These are phyloP conservation scores for Dictyophora rubrovolvata DNA, from an alignment of 768 basidiomycete genomes.

Conservation along the genomic window DNA sequence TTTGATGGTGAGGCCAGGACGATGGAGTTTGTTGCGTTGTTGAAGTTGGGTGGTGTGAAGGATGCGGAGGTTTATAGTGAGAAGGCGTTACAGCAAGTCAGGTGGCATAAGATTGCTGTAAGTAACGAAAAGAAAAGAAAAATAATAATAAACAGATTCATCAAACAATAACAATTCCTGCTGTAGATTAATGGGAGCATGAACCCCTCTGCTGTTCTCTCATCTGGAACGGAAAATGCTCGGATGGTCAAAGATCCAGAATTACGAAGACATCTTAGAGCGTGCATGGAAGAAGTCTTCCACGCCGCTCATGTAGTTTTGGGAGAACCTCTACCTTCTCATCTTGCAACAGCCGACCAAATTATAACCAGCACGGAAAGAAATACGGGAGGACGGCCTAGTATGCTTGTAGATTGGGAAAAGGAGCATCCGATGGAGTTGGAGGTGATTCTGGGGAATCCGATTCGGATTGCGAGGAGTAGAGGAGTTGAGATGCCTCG, in stretches of 20 bases:
- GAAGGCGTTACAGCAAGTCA: slow-evolving; percentile 17
- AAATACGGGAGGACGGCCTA: slow-evolving; percentile 17
- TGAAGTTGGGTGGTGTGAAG: slow-evolving; percentile 18
- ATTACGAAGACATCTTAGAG: slow-evolving; percentile 15
- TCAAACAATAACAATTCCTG: not conserved
- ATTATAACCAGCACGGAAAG: slow-evolving; percentile 18
- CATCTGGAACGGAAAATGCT: slow-evolving; percentile 18
- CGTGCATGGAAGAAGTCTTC: slow-evolving; percentile 20
- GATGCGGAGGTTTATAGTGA: slow-evolving; percentile 20
- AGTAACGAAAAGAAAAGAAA: not conserved
- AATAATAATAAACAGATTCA: not conserved
- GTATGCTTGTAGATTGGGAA: slow-evolving; percentile 22
- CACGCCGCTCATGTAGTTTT: slow-evolving; percentile 16
- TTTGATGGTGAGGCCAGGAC: slow-evolving; percentile 10
- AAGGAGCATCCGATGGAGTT: slow-evolving; percentile 18
- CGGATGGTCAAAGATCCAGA: slow-evolving; percentile 17
- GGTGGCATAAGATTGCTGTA: slow-evolving; percentile 23
- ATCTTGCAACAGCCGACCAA: slow-evolving; percentile 16
- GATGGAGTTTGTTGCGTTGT: slow-evolving; percentile 13
- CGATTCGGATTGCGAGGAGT: slow-evolving; percentile 17
- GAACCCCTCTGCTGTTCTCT: slow-evolving; percentile 21
- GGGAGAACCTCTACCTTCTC: slow-evolving; percentile 15
- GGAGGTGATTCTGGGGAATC: slow-evolving; percentile 22
- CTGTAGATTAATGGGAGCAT: slow-evolving; percentile 17
- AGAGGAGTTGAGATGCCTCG: slow-evolving; percentile 20